These are phyloP conservation scores for Penicillium sp. DNA, from an alignment of 2,329 filamentous ascomycete genomes.

Conservation along the genomic window DNA sequence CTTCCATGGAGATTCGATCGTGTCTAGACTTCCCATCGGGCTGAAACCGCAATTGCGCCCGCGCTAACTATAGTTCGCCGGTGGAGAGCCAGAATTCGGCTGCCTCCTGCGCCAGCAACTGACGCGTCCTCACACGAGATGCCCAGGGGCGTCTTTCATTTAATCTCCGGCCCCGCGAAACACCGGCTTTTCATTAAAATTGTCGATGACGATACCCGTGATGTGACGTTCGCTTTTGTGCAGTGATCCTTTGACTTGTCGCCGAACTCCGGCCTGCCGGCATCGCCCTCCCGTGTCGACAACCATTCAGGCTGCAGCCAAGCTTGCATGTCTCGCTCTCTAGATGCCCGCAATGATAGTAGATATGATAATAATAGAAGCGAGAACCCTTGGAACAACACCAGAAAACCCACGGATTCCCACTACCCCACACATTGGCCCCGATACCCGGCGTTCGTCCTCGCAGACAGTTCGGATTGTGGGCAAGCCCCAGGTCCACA, in stretches of 20 bases:
- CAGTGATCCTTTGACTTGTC: too few relatives aligned
- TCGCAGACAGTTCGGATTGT: too few relatives aligned
- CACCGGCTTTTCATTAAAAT: too few relatives aligned
- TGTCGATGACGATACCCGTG: too few relatives aligned
- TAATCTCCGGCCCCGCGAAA: too few relatives aligned
- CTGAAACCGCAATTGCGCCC: conserved; percentile 16
- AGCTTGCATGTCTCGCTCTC: too few relatives aligned
- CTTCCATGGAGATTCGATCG: too few relatives aligned
- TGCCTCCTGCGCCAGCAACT: conserved; percentile 13
- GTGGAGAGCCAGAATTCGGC: conserved; percentile 11
- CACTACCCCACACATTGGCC: not conserved
- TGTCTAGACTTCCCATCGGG: not conserved
- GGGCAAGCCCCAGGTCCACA: too few relatives aligned
- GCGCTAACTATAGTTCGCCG: conserved; percentile 19
- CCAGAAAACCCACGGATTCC: not conserved
- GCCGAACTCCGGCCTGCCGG: not conserved
- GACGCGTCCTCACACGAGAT: conserved; percentile 16
- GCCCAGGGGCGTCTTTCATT: not conserved
- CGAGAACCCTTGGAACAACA: not conserved
- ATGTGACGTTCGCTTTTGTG: too few relatives aligned
- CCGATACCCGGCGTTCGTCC: too few relatives aligned
- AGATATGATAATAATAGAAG: conserved; percentile 12
- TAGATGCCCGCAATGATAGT: too few relatives aligned
- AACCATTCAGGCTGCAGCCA: conserved; percentile 11
- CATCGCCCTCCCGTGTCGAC: not conserved